Percentiles rank a stretch among this genome's conserved stretches.
These are phyloP conservation scores for Sclerotinia nivalis DNA, from an alignment of 2,329 filamentous ascomycete species.

Conservation along the genomic window DNA sequence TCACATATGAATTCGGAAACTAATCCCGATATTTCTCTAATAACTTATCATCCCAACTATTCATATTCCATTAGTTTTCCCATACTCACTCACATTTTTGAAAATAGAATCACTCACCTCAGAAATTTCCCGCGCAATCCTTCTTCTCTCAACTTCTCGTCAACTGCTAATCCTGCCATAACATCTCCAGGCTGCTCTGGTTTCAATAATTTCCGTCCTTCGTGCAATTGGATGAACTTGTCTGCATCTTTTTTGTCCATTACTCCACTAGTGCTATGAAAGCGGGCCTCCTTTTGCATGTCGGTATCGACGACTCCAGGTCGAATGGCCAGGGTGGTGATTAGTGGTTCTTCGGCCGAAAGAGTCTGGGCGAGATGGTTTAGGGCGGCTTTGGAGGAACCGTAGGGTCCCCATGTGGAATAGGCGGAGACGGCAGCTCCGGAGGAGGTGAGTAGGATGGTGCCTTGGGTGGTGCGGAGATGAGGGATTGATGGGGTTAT, in stretches of 20 bases:
- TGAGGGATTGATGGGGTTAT: constrained; percentile 68
- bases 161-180: constrained; percentile 74
- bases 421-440: constrained; percentile 71
- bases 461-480: constrained; percentile 67
- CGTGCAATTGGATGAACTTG: constrained; percentile 70
- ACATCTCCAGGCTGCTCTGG: constrained; percentile 85
- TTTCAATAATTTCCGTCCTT: constrained; percentile 69
- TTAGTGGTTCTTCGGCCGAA: constrained; percentile 72
- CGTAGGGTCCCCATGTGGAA: constrained; percentile 76
- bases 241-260: constrained; percentile 59
- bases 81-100: not conserved
- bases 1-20: not conserved
- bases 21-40: constrained; percentile 54
- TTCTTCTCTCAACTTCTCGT: constrained; percentile 60
- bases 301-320: constrained; percentile 85
- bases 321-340: constrained; percentile 70
- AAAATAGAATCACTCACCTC: constrained; percentile 50
- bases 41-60: constrained; percentile 55
- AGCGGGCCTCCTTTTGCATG: constrained; percentile 83
- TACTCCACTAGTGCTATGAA: constrained; percentile 54
- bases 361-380: constrained; percentile 78
- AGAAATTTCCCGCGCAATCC: constrained; percentile 76
- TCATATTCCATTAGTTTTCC: constrained; percentile 35
- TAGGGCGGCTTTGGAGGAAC: constrained; percentile 77
- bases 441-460: constrained; percentile 76